Evolutionary conservation across 2,329 filamentous ascomycete species (phyloP).

Genomic region (Epichloe gansuensis): DNA sequence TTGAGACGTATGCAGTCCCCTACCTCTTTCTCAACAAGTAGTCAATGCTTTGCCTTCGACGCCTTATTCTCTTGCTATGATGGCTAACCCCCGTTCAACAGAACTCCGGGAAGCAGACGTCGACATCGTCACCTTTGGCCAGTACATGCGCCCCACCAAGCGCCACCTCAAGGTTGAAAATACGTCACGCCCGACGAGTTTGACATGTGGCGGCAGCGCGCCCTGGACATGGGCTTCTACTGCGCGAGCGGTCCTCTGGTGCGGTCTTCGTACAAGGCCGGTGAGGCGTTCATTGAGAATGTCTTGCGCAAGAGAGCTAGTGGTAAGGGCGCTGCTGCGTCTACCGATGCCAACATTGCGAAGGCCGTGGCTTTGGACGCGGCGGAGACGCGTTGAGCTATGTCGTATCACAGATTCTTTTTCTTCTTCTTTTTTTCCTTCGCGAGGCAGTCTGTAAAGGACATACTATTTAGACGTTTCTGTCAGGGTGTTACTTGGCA

Average conservation of each 20-base stretch:
- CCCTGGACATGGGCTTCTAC: constrained; percentile 93
- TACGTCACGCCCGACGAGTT: constrained; percentile 89
- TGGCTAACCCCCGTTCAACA: constrained; percentile 13
- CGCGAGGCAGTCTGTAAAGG: constrained; percentile 6
- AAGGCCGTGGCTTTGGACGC: constrained; percentile 28
- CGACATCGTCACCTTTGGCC: constrained; percentile 96
- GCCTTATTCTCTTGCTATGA: no score
- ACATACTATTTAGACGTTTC: neutral
- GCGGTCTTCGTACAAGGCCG: constrained; percentile 92
- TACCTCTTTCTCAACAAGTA: no score
- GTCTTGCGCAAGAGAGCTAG: constrained; percentile 72
- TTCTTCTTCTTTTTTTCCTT: no score
- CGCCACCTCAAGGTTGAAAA: constrained; percentile 94
- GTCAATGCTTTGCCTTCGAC: neutral
- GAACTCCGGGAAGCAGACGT: constrained; percentile 72
- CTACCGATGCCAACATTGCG: constrained; percentile 17
- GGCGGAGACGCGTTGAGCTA: constrained; percentile 13
- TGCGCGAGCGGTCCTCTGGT: constrained; percentile 89
- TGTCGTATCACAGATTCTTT: no score
- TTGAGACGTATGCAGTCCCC: constrained; percentile 45
- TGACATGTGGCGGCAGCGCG: constrained; percentile 80
- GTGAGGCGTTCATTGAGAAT: constrained; percentile 98
- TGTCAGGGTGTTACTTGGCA: neutral
- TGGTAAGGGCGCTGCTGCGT: constrained; percentile 22
- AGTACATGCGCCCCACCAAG: constrained; percentile 99